Percentiles rank a stretch among this genome's conserved stretches.
phyloP scores from a whole-genome alignment of 495 filamentous ascomycete species.

The Letharia lupina region DNA sequence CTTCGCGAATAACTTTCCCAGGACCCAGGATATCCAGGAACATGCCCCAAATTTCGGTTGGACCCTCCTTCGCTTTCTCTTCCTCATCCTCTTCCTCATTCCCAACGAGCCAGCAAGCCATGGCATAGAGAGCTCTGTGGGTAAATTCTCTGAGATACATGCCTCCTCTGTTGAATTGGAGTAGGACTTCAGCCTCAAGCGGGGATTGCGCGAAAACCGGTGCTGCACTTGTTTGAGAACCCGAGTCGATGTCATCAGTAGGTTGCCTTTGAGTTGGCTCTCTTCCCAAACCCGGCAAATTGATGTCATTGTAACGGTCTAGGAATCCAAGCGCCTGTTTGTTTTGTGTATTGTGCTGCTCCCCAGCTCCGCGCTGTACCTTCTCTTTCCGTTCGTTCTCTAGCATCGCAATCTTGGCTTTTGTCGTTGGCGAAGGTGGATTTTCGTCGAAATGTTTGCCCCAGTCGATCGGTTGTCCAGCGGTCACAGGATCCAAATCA shows the following conservation, averaged over 20 bases:
- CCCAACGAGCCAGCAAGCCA: slow-evolving; percentile 2
- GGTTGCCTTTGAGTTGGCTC: neutral
- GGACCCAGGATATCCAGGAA: neutral
- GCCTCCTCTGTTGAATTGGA: slow-evolving; percentile 10
- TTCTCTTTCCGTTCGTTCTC: neutral
- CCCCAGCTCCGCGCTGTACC: neutral
- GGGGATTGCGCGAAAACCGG: neutral
- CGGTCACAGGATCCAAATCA: slow-evolving; percentile 14
- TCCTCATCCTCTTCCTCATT: neutral
- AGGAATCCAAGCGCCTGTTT: neutral
- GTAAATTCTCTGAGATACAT: slow-evolving; percentile 11
- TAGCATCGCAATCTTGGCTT: neutral
- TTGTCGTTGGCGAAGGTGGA: neutral
- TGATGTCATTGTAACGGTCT: neutral
- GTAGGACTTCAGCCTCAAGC: neutral
- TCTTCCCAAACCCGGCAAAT: neutral
- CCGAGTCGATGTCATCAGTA: neutral
- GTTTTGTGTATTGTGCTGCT: neutral
- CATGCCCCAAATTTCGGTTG: neutral
- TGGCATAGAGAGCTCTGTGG: neutral
- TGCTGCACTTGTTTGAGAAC: neutral
- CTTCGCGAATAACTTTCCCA: neutral
- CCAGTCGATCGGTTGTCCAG: slow-evolving; percentile 4
- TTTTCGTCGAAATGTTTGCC: neutral
- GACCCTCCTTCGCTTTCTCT: neutral